Percentiles rank a stretch among this genome's conserved stretches.
Conservation (phyloP, 2,329 filamentous ascomycete genomes). For the Aureobasidium vineae region DNA sequence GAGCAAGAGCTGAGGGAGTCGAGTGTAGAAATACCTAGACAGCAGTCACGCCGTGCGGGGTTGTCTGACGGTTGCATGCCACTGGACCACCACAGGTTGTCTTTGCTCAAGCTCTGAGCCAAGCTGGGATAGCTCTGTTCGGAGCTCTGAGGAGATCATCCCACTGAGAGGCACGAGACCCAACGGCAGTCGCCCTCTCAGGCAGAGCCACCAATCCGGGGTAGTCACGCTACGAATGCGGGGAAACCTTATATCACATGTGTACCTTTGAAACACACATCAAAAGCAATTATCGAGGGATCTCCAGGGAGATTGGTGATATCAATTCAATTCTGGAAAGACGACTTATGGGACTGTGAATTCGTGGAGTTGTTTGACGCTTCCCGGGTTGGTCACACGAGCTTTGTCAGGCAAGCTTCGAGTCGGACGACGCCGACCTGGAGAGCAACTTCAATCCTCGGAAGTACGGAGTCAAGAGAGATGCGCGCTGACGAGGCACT, state of each 20-base stretch:
- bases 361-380: neutral
- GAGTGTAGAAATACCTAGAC: conserved; percentile 14
- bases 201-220: conserved; percentile 15
- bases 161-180: conserved; percentile 21
- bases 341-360: neutral
- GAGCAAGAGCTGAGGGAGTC: conserved; percentile 16
- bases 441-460: conserved; percentile 4
- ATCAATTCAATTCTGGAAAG: neutral
- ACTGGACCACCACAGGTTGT: conserved; percentile 13
- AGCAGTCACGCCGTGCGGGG: conserved; percentile 27
- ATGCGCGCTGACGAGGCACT: conserved; percentile 24
- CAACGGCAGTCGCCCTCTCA: neutral
- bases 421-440: conserved; percentile 12
- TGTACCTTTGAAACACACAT: conserved; percentile 20
- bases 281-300: conserved; percentile 18
- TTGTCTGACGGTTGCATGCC: conserved; percentile 25
- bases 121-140: conserved; percentile 21
- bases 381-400: neutral
- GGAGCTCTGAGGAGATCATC: conserved; percentile 22
- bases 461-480: conserved; percentile 19
- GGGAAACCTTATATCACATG: conserved; percentile 8
- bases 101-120: conserved; percentile 27
- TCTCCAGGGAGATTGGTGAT: neutral
- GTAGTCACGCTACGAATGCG: conserved; percentile 21
- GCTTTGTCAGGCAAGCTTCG: conserved; percentile 8